Evolutionary conservation across 148 eudicot species (phyloP).

Genomic region (Selenicereus undatus): DNA sequence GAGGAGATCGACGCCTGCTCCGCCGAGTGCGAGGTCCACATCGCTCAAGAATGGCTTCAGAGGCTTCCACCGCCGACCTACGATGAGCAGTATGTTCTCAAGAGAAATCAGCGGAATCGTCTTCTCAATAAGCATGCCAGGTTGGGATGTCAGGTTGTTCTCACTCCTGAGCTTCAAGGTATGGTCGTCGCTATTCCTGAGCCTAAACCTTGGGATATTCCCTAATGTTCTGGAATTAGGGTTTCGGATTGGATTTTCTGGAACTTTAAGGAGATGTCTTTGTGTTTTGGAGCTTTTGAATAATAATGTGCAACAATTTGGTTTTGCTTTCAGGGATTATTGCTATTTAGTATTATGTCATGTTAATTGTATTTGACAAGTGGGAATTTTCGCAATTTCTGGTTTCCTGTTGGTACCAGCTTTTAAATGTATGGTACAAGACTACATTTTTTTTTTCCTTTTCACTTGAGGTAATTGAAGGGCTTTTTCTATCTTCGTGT

Average conservation of each 20-base stretch:
- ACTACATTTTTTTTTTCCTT: background rate
- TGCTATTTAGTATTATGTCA: background rate
- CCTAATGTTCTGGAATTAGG: conserved; percentile 33
- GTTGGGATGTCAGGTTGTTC: conserved; percentile 88
- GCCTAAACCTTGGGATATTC: conserved; percentile 87
- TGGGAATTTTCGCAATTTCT: background rate
- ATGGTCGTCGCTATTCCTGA: conserved; percentile 99
- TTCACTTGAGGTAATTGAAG: background rate
- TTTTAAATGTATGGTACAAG: background rate
- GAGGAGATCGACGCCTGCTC: conserved; percentile 98
- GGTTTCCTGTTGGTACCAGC: background rate
- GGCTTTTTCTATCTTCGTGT: background rate
- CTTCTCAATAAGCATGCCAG: conserved; percentile 76
- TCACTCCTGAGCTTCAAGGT: conserved; percentile 68
- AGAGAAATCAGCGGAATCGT: conserved; percentile 50
- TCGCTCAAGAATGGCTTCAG: conserved; percentile 94
- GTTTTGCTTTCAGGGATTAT: background rate
- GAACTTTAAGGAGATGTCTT: background rate
- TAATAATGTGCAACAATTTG: conserved; percentile 5
- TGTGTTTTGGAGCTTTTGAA: background rate
- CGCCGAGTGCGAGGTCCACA: conserved; percentile 95
- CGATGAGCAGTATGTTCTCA: conserved; percentile 81
- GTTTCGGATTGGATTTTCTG: conserved; percentile 1
- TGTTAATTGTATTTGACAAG: conserved; percentile 1
- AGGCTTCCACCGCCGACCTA: conserved; percentile 60